Evolutionary conservation across 2,329 filamentous ascomycete genomes (phyloP).

Genomic region (Botrytis aclada): DNA sequence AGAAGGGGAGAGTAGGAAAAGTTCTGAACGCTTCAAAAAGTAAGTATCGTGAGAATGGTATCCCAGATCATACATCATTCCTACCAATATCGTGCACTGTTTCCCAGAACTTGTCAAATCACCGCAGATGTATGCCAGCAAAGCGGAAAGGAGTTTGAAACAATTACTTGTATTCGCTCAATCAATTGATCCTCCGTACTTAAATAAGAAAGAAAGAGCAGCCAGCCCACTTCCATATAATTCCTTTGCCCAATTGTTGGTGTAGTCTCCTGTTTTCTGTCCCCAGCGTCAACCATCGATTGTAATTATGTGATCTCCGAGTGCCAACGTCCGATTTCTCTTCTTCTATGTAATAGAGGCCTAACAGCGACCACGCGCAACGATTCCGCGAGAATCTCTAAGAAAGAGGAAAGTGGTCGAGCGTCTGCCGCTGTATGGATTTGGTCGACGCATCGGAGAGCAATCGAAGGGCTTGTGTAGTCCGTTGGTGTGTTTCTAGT

Average conservation of each 20-base stretch:
- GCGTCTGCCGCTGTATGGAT: no score
- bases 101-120: background rate
- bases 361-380: background rate
- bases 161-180: background rate
- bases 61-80: background rate
- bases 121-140: background rate
- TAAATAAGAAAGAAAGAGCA: background rate
- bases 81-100: no score
- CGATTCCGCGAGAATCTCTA: no score
- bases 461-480: background rate
- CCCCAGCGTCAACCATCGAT: no score
- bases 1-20: background rate
- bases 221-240: background rate
- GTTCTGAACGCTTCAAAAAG: rapidly evolving
- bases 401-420: background rate
- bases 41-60: background rate
- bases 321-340: no score
- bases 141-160: background rate
- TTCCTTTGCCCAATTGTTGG: background rate
- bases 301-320: no score
- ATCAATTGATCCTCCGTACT: background rate
- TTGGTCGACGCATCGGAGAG: background rate
- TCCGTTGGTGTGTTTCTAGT: background rate
- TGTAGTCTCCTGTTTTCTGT: background rate
- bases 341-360: background rate